phyloP scores from a whole-genome alignment of 2,329 filamentous ascomycete species.

The Mycosphaerelloides madeirae region DNA sequence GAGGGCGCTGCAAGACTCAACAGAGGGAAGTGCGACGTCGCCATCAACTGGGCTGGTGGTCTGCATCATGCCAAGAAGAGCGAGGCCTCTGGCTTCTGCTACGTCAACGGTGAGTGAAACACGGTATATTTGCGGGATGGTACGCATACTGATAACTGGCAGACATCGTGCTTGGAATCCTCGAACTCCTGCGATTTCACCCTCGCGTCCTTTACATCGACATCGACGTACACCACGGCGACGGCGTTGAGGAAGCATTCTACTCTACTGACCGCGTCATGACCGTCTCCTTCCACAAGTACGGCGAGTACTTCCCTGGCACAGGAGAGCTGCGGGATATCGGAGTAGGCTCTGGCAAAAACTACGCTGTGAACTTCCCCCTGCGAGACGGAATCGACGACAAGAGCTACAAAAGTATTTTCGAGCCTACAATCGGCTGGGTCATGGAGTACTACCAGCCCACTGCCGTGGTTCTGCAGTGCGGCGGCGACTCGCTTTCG shows the following conservation, averaged over 20 bases:
- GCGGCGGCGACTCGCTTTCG: constrained; percentile 63
- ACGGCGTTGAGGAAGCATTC: constrained; percentile 67
- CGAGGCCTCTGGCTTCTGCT: constrained; percentile 46
- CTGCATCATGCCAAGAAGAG: constrained; percentile 48
- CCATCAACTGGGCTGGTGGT: constrained; percentile 50
- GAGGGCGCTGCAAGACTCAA: constrained; percentile 65
- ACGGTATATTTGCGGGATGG: background rate
- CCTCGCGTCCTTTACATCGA: constrained; percentile 63
- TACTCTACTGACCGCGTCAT: constrained; percentile 68
- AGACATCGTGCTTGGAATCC: constrained; percentile 64
- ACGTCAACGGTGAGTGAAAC: constrained; percentile 40
- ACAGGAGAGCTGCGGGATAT: constrained; percentile 66
- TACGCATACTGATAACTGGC: constrained; percentile 5
- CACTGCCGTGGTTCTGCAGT: constrained; percentile 64
- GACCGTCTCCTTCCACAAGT: constrained; percentile 69
- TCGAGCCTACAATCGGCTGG: constrained; percentile 62
- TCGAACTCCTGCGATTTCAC: constrained; percentile 60
- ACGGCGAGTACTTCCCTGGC: constrained; percentile 67
- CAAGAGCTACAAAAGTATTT: constrained; percentile 62
- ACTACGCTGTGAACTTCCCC: constrained; percentile 66
- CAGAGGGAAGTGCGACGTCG: constrained; percentile 63
- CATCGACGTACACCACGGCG: constrained; percentile 64
- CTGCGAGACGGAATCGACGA: constrained; percentile 66
- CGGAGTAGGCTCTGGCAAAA: constrained; percentile 61
- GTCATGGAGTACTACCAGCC: constrained; percentile 67